Conservation (phyloP, 768 basidiomycete genomes). For the Tubosaeta sp. region DNA sequence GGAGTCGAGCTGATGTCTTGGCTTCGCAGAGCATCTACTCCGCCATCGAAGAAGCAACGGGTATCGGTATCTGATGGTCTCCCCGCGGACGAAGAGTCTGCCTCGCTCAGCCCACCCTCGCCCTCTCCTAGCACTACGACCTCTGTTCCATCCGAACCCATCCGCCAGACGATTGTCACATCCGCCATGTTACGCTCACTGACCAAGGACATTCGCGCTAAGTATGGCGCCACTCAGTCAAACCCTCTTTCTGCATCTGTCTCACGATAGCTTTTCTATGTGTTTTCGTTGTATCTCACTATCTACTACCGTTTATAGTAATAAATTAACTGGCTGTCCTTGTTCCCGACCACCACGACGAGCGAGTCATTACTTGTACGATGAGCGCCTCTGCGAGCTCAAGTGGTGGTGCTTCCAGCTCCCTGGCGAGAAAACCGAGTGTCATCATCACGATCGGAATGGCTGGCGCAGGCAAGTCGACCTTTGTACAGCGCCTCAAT, state of each 20-base stretch:
- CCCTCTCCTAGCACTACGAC: constrained; percentile 48
- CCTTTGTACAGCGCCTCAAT: constrained; percentile 93
- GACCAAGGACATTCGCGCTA: constrained; percentile 28
- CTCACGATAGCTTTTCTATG: constrained; percentile 7
- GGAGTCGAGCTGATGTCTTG: background rate
- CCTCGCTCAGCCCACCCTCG: constrained; percentile 24
- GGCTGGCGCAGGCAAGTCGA: constrained; percentile 97
- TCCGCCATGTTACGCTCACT: constrained; percentile 56
- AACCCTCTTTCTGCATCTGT: constrained; percentile 2
- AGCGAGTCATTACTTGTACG: background rate
- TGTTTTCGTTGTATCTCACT: background rate
- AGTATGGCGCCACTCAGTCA: constrained; percentile 21
- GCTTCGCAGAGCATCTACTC: constrained; percentile 22
- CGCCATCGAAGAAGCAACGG: constrained; percentile 40
- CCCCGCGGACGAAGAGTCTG: constrained; percentile 30
- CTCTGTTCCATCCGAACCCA: constrained; percentile 34
- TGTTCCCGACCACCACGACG: constrained; percentile 6
- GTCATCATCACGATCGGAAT: constrained; percentile 92
- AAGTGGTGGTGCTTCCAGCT: background rate
- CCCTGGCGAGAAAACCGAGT: constrained; percentile 51
- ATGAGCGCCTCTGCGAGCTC: constrained; percentile 22
- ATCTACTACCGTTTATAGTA: constrained; percentile 15
- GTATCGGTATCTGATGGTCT: constrained; percentile 35
- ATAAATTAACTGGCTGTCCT: background rate
- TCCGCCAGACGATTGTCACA: constrained; percentile 42